Base-by-base conservation (phyloP, 225 moss, liverwort and hornwort genomes). In the Pseudoscleropodium purum region DNA sequence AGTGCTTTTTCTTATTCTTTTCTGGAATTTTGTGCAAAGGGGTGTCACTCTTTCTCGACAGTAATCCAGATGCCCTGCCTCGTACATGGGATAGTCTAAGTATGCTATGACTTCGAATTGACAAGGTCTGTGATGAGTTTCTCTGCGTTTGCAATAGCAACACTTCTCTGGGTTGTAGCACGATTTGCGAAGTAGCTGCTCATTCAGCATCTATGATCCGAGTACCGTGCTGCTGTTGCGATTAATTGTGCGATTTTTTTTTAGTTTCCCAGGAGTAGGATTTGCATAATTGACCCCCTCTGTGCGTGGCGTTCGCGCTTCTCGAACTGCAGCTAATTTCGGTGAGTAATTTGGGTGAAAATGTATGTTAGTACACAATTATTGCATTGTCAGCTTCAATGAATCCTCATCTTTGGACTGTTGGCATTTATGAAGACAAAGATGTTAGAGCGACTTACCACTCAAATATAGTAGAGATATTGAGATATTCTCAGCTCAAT, bases 251-350 rank as follows among this genome's bases (percentile, higher is more conserved):
- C 30, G 5, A n/a, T 37, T 24, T 18, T 67, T n/a, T 10, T 34
- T 25, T 1, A 52, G 3, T 10, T 57, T 59, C 5, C 39, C 12
- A 79, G 7, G 8, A 60, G 39, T 60, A 59, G 60, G 60, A 39
- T 60, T 81, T 60, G 60, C 59, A 81, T 59, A 81, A 60, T 81
- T 59, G n/a, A 60, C 60, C 24, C 60, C 60, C 24, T 60, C 24
- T 24, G 60, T 24, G 54, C 54, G 36, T 54, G 54, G 95, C n/a
- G 94, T 94, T 77, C 90, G 95, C 23, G 93, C 93, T 41, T 87
- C 97, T 82, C 93, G 94, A 79, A 95, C 94, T 92, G 87, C 95
- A 61, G 92, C 94, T 61, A 88, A 90, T 63, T 90, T 90, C 77
- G 97, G 97, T 73, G 95, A 92, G 25, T 77, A 77, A 54, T 36